phyloP scores from a whole-genome alignment of 257 asterid genomes.

The Solanum medicagineum region DNA sequence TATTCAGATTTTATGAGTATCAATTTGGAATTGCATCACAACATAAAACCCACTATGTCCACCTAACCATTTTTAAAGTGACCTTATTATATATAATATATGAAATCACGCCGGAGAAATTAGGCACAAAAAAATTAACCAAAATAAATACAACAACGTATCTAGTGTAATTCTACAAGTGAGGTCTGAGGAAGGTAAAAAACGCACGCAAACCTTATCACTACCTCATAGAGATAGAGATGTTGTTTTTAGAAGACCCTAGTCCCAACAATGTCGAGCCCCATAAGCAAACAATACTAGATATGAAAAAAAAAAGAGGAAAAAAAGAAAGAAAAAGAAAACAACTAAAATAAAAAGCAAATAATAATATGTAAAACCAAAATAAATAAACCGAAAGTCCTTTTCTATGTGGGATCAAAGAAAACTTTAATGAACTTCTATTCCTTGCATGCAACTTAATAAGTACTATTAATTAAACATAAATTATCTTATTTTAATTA shows the following conservation, averaged over 20 bases:
- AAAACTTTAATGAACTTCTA: background rate
- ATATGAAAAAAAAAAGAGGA: too few relatives aligned
- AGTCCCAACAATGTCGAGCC: too few relatives aligned
- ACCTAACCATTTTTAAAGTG: background rate
- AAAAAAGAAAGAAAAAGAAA: too few relatives aligned
- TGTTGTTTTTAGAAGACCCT: too few relatives aligned
- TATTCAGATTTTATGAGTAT: background rate
- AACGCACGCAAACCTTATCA: too few relatives aligned
- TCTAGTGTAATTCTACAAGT: too few relatives aligned
- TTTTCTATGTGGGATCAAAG: background rate
- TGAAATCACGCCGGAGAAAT: background rate
- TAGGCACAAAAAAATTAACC: background rate
- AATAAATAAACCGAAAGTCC: background rate
- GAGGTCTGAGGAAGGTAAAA: too few relatives aligned
- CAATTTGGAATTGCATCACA: background rate
- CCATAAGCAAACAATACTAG: too few relatives aligned
- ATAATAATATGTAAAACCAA: too few relatives aligned
- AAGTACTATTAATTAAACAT: slow-evolving; percentile 7
- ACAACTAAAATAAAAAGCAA: background rate
- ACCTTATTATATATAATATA: background rate
- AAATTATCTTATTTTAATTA: background rate
- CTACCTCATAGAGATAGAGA: too few relatives aligned
- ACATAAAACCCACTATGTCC: background rate
- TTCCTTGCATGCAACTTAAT: background rate
- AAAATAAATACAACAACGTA: background rate